Evolutionary conservation across 2,329 filamentous ascomycete species (phyloP), one percentile per base, ranked within the genome.

Genomic region (Phialophora expanda): DNA sequence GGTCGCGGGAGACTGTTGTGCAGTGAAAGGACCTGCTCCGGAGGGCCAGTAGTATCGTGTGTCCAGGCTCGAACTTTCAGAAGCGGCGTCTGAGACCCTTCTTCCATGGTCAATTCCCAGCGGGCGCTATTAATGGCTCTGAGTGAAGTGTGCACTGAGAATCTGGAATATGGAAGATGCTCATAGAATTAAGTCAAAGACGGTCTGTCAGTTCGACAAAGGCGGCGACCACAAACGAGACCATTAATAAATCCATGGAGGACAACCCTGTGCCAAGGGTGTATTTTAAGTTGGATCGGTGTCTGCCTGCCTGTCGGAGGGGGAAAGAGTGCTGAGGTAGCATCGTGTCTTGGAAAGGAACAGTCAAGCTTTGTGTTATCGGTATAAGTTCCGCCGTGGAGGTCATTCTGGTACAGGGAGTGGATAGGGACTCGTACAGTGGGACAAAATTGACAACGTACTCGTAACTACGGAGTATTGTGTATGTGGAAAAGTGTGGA

Each of bases 51-150:
- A 30, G 7, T 32, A 3, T 24, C 46, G 59, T 61, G 48, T 7
- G 30, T 51, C 59, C 59, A 61, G 9, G 38, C 59, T 32, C 59
- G 59, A 46, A 41, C 53, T 20, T 5, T 28, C 26, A 41, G 55
- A 24, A 26, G 55, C 30, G 34, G 30, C 8, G 34, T 57, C n/a
- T 44, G 30, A 0, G 30, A 57, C n/a, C 22, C 11, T 22, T 17
- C 34, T 12, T 28, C 38, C 55, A 44, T 44, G 11, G 55, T 22
- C 53, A 28, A 44, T n/a, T 8, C n/a, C 17, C 38, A 8, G 38
- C n/a, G 0, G 17, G 1, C 5, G 38, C 38, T 44, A 44, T 34
- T 11, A 34, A 12, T n/a, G 17, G 38, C 17, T 20, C 14, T 8
- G 17, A 17, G 14, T 2, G n/a, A n/a, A 44, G 0, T 8, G 38